Conservation (phyloP, 176 grass and related monocot genomes). For the Elaeis guineensis region DNA sequence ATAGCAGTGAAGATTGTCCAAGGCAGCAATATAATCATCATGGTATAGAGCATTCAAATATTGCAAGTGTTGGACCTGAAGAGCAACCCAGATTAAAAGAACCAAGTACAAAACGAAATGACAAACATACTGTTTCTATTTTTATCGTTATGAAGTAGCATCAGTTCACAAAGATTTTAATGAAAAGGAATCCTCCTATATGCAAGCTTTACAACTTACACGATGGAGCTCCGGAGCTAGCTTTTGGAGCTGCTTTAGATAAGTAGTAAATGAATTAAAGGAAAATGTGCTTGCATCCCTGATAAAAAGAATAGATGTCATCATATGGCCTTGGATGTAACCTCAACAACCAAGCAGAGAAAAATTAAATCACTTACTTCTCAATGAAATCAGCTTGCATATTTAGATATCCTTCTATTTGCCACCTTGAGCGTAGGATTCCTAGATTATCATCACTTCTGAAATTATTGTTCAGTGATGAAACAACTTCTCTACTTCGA, state of each 20-base stretch:
- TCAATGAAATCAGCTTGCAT: conserved; percentile 87
- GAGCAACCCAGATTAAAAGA: conserved; percentile 15
- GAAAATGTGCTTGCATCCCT: conserved; percentile 75
- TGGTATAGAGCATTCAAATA: conserved; percentile 83
- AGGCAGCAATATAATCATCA: conserved; percentile 70
- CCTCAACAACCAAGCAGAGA: conserved; percentile 14
- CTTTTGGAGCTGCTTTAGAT: conserved; percentile 63
- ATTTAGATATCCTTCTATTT: conserved; percentile 93
- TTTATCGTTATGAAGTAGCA: conserved; percentile 2
- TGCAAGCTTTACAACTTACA: conserved; percentile 48
- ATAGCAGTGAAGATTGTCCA: conserved; percentile 88
- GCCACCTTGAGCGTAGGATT: conserved; percentile 81
- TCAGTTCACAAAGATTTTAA: conserved; percentile 15
- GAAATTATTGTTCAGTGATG: conserved; percentile 45
- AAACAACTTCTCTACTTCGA: conserved; percentile 21
- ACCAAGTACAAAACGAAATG: conserved; percentile 3
- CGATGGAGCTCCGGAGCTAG: conserved; percentile 82
- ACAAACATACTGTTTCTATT: conserved; percentile 5
- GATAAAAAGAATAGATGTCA: conserved; percentile 15
- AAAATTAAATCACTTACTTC: conserved; percentile 40
- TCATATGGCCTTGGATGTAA: conserved; percentile 9
- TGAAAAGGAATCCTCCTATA: conserved; percentile 2
- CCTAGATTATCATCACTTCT: conserved; percentile 51
- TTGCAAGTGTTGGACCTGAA: conserved; percentile 83
- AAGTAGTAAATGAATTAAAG: conserved; percentile 81